Evolutionary conservation across 2,329 filamentous ascomycete genomes (phyloP), one percentile per base, ranked within the genome.

Genomic region (Amphichorda felina): DNA sequence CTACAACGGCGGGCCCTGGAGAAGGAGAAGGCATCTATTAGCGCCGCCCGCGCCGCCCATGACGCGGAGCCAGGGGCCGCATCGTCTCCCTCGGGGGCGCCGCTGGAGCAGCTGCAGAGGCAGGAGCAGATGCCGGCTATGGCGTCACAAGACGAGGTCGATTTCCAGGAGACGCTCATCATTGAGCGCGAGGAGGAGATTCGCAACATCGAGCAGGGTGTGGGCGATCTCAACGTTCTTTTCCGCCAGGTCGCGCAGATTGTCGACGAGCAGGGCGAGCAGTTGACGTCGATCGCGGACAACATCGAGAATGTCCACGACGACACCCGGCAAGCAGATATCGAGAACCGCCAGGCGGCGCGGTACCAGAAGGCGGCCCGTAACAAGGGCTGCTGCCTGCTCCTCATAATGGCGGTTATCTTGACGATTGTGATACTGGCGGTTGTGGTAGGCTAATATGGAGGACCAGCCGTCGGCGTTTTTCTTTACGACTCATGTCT

Each of bases 171-270:
- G 47, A 79, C 82, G 13, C 68, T 98, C 39, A 98, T 98, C 52
- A 80, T 93, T 41, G 89, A 98, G 67, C 87, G 93, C 36, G 91
- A 98, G 59, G 79, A 86, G 38, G 91, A 98, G 64, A 98, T 98
- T 45, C 80, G 88, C 42, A 93, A 94, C 54, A 98, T 98, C 50
- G 91, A 96, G 63, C 88, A 95, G 58, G 87, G 84, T 37, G 91
- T 98, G 6, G 83, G 83, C 37, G 91, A 98, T 51, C 66, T 98
- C 42, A 98, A 98, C 50, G 91, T 96, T 51, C 71, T 98, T 30
- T 98, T 98, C 68, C 74, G 88, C 43, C 89, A 98, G 63, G 87
- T 98, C n/a, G 91, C 89, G 32, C 87, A 94, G 57, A 95, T 98
- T 57, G 88, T 98, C 34, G 77, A 77, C 41, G 89, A 96, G 61